Conservation (phyloP, 257 asterid species). For the Solanum peruvianum region DNA sequence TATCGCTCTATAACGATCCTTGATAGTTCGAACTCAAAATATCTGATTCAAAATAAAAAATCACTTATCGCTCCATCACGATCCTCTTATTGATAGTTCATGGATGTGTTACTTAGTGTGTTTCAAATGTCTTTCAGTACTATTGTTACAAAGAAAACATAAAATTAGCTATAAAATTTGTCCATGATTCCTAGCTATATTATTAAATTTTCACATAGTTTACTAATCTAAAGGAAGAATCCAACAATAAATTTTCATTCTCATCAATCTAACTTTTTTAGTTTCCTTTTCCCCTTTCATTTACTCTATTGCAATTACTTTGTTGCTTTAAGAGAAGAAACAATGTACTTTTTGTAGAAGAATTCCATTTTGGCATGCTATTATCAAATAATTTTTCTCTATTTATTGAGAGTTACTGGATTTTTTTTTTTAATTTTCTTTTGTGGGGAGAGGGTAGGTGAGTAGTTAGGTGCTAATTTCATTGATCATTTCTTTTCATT, state of each 20-base stretch:
- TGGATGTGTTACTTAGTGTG: background rate
- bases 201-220: no score
- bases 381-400: background rate
- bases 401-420: background rate
- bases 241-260: background rate
- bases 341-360: background rate
- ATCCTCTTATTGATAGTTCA: background rate
- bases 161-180: background rate
- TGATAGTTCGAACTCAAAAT: background rate
- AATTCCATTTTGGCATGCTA: background rate
- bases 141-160: background rate
- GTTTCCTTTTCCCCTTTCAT: background rate
- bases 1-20: no score
- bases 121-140: background rate
- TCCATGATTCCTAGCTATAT: background rate
- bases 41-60: no score
- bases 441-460: background rate
- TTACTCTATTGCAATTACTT: background rate
- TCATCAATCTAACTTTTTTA: background rate
- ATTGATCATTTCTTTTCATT: background rate
- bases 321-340: background rate
- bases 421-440: background rate
- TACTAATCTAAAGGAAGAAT: background rate
- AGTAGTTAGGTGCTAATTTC: background rate
- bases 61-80: no score